These are phyloP conservation scores for Paragyromitra xinjiangensis DNA, from an alignment of 495 filamentous ascomycete species.

Conservation along the genomic window DNA sequence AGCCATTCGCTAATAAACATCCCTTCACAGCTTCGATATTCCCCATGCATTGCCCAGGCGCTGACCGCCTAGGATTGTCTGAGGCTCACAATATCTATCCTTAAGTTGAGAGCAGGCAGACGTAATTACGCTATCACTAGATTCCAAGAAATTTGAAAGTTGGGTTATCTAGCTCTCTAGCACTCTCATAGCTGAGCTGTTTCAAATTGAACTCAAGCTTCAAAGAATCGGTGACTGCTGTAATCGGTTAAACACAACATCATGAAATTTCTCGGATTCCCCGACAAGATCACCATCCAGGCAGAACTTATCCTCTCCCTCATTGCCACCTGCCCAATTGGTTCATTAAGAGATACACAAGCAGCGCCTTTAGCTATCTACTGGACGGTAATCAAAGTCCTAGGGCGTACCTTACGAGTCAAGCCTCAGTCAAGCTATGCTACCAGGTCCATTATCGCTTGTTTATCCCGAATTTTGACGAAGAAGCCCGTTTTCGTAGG, in stretches of 20 bases:
- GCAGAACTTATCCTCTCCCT: constrained; percentile 7
- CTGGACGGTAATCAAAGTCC: not conserved
- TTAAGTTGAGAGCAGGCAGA: not conserved
- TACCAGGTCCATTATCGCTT: constrained; percentile 10
- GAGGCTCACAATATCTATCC: not conserved
- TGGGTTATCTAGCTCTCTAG: not conserved
- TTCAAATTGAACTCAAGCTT: not conserved
- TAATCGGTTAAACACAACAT: constrained; percentile 23
- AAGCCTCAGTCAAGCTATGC: constrained; percentile 17
- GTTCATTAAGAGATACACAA: constrained; percentile 25
- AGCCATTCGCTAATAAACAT: not conserved
- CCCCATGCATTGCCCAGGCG: not conserved
- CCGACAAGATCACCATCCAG: constrained; percentile 23
- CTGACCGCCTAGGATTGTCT: not conserved
- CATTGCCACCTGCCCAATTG: constrained; percentile 37
- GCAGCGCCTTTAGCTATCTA: constrained; percentile 27
- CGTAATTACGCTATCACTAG: not conserved
- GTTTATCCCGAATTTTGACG: constrained; percentile 18
- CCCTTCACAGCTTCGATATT: not conserved
- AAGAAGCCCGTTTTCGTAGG: constrained; percentile 20
- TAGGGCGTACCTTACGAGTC: constrained; percentile 6
- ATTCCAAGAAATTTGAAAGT: not conserved
- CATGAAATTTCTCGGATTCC: not conserved
- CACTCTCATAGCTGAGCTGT: not conserved
- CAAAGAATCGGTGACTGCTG: constrained; percentile 7